Evolutionary conservation across 176 grass and related monocot species (phyloP), one percentile per base, ranked within the genome.

Genomic region (Hyparrhenia diplandra): DNA sequence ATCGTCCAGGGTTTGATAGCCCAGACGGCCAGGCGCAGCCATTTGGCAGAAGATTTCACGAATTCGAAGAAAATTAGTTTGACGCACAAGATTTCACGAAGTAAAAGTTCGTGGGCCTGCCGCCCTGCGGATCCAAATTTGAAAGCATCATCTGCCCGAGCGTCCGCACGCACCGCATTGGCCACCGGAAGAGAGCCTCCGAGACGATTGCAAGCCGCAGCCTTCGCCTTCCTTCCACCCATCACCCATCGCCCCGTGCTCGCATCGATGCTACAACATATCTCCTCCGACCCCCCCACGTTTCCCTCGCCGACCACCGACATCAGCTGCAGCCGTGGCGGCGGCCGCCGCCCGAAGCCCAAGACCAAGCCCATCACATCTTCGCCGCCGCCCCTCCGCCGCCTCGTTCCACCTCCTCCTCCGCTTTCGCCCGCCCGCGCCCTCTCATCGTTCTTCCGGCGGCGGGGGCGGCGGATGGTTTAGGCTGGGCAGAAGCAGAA

Each of bases 321-420:
- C 82, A 43, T 81, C 42, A 55, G 23, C 71, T 81, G 77, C 82
- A 80, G 63, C 60, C 18, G 74, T n/a, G 31, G 43, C 59, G 4
- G 79, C 16, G 23, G 37, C 32, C 2, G 8, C 66, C 71, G 71
- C n/a, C 10, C 68, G 24, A 46, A 71, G 23, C 32, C 54, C 28
- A 89, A 74, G 78, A 58, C 28, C 60, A 88, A 74, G 75, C 37
- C 17, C 28, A 20, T 78, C 29, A 67, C 39, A 67, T 87, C 87
- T 54, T 75, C 80, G 0, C 52, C 84, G 3, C 14, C 70, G 68
- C 61, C 69, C 25, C 41, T 87, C 25, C 75, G 69, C 30, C 84
- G 88, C 54, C 69, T 83, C 41, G 25, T 90, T 13, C 80, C 14
- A 75, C 79, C 69, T 55, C 61, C 73, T 49, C 74, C 74, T 52